These are phyloP conservation scores for Coemansia guatemalensis DNA, from an alignment of 192 early-diverging fungal species.

Conservation along the genomic window DNA sequence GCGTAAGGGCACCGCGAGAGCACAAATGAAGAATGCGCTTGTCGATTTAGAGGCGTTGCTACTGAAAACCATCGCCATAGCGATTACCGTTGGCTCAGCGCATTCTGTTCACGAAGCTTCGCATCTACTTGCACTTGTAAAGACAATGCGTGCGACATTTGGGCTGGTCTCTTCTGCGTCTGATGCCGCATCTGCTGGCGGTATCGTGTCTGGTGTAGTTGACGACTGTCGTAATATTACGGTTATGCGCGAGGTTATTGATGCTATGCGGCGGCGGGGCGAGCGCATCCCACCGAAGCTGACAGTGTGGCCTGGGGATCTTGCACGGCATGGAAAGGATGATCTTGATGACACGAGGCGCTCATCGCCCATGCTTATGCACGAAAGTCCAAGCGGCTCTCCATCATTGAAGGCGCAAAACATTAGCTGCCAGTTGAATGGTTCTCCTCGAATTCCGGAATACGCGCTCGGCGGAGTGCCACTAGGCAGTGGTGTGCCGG, in stretches of 20 bases:
- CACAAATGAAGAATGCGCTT: slow-evolving; percentile 17
- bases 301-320: slow-evolving; percentile 28
- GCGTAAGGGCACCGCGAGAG: slow-evolving; percentile 32
- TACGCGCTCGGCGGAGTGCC: background rate
- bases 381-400: background rate
- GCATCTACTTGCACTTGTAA: slow-evolving; percentile 31
- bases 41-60: slow-evolving; percentile 29
- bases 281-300: slow-evolving; percentile 19
- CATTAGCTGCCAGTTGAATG: too few species aligned
- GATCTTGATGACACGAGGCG: background rate
- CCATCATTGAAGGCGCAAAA: background rate
- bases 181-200: background rate
- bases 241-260: slow-evolving; percentile 38
- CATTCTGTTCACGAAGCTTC: slow-evolving; percentile 36
- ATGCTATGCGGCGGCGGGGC: slow-evolving; percentile 17
- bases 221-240: slow-evolving; percentile 42
- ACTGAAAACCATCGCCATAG: slow-evolving; percentile 7
- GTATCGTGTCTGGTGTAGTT: slow-evolving; percentile 14
- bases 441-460: background rate
- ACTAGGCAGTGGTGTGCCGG: background rate
- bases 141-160: slow-evolving; percentile 17
- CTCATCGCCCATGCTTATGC: background rate
- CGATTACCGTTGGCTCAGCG: slow-evolving; percentile 34
- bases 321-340: background rate
- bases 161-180: slow-evolving; percentile 10